Percentiles rank a stretch among this genome's conserved stretches.
These are phyloP conservation scores for Apiotrichum brassicae DNA, from an alignment of 1,284 basidiomycete species.

Conservation along the genomic window DNA sequence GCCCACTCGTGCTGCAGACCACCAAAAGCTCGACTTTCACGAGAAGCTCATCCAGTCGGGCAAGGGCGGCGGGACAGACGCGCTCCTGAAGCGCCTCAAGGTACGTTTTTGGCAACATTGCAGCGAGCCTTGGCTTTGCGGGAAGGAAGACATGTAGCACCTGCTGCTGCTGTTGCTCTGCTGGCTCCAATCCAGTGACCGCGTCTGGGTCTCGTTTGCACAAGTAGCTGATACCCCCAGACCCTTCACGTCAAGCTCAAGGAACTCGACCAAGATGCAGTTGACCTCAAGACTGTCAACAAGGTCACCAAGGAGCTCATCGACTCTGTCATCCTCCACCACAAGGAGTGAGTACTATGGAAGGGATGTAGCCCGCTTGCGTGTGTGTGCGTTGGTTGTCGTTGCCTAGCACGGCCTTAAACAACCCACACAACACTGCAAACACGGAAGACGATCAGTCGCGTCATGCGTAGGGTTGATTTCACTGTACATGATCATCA, in stretches of 20 bases:
- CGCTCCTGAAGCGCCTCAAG: conserved; percentile 75
- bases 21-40: conserved; percentile 57
- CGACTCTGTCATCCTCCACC: conserved; percentile 69
- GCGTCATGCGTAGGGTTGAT: no score
- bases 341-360: conserved; percentile 64
- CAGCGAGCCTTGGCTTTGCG: no score
- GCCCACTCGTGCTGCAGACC: conserved; percentile 12
- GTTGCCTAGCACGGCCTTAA: no score
- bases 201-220: neutral
- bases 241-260: conserved; percentile 72
- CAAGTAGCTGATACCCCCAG: conserved; percentile 28
- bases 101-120: no score
- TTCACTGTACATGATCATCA: no score
- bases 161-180: neutral
- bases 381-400: no score
- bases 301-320: conserved; percentile 73
- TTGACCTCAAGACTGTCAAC: conserved; percentile 67
- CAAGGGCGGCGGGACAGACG: conserved; percentile 51
- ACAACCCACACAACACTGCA: no score
- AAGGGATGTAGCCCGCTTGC: no score
- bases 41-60: conserved; percentile 60
- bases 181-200: neutral
- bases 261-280: conserved; percentile 76
- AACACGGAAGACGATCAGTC: no score
- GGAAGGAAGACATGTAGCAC: fast-evolving